Conservation (phyloP, 129 eudicot genomes). For the Silybum marianum region DNA sequence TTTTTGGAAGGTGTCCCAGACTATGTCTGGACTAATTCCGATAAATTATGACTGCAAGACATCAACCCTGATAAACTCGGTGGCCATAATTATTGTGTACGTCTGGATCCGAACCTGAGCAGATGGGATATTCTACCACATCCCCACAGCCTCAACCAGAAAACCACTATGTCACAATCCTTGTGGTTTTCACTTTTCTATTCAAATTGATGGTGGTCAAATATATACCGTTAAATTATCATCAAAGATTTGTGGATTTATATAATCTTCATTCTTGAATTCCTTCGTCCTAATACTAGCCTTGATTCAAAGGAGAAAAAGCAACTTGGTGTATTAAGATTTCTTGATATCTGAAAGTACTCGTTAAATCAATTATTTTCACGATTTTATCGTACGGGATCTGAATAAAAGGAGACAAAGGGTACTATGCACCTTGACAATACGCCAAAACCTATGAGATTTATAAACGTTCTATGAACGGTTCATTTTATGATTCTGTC, state of each 20-base stretch:
- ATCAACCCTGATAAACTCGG: too few species aligned
- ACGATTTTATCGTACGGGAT: background rate
- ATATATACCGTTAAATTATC: slow-evolving; percentile 18
- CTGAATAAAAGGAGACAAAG: background rate
- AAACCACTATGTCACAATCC: too few species aligned
- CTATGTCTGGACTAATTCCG: too few species aligned
- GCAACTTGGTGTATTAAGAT: background rate
- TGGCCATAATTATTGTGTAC: too few species aligned
- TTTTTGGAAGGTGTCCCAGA: too few species aligned
- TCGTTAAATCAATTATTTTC: background rate
- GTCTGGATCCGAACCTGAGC: background rate
- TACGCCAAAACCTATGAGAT: background rate
- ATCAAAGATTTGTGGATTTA: slow-evolving; percentile 17
- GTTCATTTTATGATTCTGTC: slow-evolving; percentile 9
- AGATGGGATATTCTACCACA: too few species aligned
- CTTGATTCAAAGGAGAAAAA: background rate
- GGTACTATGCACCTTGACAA: slow-evolving; percentile 1
- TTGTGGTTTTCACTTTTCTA: too few species aligned
- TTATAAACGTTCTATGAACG: background rate
- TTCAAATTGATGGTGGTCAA: too few species aligned
- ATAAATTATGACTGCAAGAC: too few species aligned
- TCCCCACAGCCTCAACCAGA: too few species aligned
- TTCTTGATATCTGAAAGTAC: background rate
- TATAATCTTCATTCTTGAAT: background rate
- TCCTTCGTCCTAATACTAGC: background rate